These are phyloP conservation scores for Dendrobium huoshanense DNA, from an alignment of 106 monocot species.

Conservation along the genomic window DNA sequence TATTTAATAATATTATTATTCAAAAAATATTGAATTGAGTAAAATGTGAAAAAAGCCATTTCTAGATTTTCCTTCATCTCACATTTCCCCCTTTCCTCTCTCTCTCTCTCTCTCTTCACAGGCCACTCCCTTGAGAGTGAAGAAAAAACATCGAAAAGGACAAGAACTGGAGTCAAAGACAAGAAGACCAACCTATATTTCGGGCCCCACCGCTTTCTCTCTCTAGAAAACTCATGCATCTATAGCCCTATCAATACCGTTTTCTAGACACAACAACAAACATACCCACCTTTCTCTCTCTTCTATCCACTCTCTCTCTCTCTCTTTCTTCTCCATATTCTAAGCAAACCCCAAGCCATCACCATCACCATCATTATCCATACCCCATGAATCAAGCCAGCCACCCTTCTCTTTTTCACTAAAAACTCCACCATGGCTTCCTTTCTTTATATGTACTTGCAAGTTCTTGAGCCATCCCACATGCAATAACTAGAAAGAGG, in stretches of 20 bases:
- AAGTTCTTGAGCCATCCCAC: too few relatives aligned
- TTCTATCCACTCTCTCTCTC: constrained; percentile 6
- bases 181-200: constrained; percentile 6
- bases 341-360: constrained; percentile 54
- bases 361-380: constrained; percentile 24
- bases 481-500: neutral
- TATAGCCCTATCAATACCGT: constrained; percentile 30
- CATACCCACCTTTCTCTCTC: constrained; percentile 4
- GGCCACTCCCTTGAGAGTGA: constrained; percentile 49
- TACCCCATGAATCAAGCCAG: constrained; percentile 13
- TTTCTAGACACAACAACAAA: constrained; percentile 24
- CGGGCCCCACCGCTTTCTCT: constrained; percentile 6
- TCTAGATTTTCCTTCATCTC: too few relatives aligned
- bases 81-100: neutral
- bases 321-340: constrained; percentile 25
- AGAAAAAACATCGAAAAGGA: constrained; percentile 41
- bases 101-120: neutral
- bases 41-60: too few relatives aligned
- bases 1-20: too few relatives aligned
- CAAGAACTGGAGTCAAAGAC: constrained; percentile 54
- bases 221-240: neutral
- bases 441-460: neutral
- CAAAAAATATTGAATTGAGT: too few relatives aligned
- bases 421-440: neutral
- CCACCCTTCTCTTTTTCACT: constrained; percentile 10